phyloP scores from a whole-genome alignment of 768 basidiomycete genomes.

The Lepiota venenata region DNA sequence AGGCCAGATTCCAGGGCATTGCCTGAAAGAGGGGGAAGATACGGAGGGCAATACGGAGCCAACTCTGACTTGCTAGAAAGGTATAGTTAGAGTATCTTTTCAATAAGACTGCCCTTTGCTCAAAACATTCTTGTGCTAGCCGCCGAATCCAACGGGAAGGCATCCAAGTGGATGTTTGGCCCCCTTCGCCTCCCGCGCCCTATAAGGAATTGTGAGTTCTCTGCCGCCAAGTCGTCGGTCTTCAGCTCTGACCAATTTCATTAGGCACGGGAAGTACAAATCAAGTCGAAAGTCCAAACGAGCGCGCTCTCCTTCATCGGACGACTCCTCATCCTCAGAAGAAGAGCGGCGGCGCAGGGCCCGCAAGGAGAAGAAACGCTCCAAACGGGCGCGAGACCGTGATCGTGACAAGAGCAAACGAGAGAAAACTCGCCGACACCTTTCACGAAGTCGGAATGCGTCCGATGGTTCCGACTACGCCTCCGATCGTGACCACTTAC shows the following conservation, averaged over 20 bases:
- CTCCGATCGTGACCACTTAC: conserved; percentile 31
- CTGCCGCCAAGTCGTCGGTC: conserved; percentile 32
- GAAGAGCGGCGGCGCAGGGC: conserved; percentile 56
- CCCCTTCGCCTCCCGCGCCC: conserved; percentile 55
- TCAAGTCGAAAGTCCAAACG: conserved; percentile 57
- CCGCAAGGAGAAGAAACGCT: conserved; percentile 58
- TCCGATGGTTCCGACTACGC: conserved; percentile 33
- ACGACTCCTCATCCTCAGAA: conserved; percentile 50
- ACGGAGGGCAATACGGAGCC: conserved; percentile 15
- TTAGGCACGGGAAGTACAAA: conserved; percentile 54
- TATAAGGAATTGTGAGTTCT: conserved; percentile 50
- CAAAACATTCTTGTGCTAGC: conserved; percentile 32
- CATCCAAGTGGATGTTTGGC: conserved; percentile 68
- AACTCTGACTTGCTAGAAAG: conserved; percentile 65
- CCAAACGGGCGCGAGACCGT: conserved; percentile 42
- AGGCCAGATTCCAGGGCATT: conserved; percentile 50
- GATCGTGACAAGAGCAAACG: conserved; percentile 37
- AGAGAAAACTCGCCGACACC: conserved; percentile 29
- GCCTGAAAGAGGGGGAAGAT: conserved; percentile 30
- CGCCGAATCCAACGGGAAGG: conserved; percentile 67
- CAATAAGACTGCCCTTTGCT: neutral
- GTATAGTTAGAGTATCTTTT: conserved; percentile 32
- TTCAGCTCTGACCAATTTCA: neutral
- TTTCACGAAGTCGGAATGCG: conserved; percentile 5
- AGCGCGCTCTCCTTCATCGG: conserved; percentile 48